A percentile compares a stretch with the other conserved stretches of the same genome.
These are phyloP conservation scores for Mucor circinelloides DNA, from an alignment of 371 early-diverging fungal species.

Conservation along the genomic window DNA sequence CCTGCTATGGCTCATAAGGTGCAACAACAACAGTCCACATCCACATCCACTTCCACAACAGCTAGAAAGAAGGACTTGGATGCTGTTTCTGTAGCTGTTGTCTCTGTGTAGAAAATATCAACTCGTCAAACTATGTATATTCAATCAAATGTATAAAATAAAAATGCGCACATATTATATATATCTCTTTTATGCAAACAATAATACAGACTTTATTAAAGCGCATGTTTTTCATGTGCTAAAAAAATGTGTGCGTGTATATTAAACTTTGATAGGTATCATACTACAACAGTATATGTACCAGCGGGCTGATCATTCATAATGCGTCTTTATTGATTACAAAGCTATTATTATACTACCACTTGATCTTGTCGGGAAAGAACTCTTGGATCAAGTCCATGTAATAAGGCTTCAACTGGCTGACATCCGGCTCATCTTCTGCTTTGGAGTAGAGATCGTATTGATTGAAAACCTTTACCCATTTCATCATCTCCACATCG, in stretches of 20 bases:
- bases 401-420: slow-evolving; percentile 50
- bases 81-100: background rate
- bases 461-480: slow-evolving; percentile 57
- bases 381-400: slow-evolving; percentile 51
- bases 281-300: too few relatives aligned
- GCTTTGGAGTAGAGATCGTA: slow-evolving; percentile 63
- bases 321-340: background rate
- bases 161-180: background rate
- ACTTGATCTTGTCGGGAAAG: slow-evolving; percentile 55
- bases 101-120: background rate
- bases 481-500: slow-evolving; percentile 53
- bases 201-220: background rate
- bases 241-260: too few relatives aligned
- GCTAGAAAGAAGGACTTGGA: slow-evolving; percentile 10
- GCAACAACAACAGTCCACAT: slow-evolving; percentile 1
- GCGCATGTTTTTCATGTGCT: background rate
- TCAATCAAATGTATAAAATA: background rate
- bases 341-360: slow-evolving; percentile 34
- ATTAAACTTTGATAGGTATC: too few relatives aligned
- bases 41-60: background rate
- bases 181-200: background rate
- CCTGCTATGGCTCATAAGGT: slow-evolving; percentile 26
- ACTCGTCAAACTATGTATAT: background rate
- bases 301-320: too few relatives aligned
- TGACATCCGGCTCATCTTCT: slow-evolving; percentile 39